These are phyloP conservation scores for Phytopythium chamaehyphon DNA, from an alignment of 352 stramenopile genomes.

Conservation along the genomic window DNA sequence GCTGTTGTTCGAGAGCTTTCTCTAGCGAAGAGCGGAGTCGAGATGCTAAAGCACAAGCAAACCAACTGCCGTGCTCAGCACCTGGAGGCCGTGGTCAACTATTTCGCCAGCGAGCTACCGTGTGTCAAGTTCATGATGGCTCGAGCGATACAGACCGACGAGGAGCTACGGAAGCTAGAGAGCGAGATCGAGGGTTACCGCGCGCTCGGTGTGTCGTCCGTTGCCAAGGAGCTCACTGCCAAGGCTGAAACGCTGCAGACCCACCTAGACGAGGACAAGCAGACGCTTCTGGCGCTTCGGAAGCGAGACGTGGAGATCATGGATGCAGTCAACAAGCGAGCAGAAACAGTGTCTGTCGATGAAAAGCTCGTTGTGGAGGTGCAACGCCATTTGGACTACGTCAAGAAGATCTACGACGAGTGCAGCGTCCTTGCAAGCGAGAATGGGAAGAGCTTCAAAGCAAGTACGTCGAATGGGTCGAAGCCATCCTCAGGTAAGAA, in stretches of 20 bases:
- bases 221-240: constrained; percentile 45
- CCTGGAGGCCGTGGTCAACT: constrained; percentile 60
- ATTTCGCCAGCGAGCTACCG: constrained; percentile 70
- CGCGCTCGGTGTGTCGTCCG: constrained; percentile 42
- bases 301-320: constrained; percentile 54
- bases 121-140: constrained; percentile 81
- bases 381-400: constrained; percentile 58
- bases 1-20: constrained; percentile 31
- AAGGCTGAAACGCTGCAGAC: constrained; percentile 31
- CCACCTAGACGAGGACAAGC: constrained; percentile 48
- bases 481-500: too few relatives aligned
- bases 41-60: constrained; percentile 43
- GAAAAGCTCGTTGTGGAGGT: constrained; percentile 45
- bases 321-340: constrained; percentile 19
- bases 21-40: constrained; percentile 32
- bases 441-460: neutral
- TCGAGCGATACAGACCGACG: constrained; percentile 42
- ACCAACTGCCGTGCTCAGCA: constrained; percentile 47
- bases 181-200: constrained; percentile 48
- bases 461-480: too few relatives aligned
- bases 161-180: constrained; percentile 29
- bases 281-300: constrained; percentile 38
- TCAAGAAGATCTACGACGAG: constrained; percentile 44
- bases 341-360: constrained; percentile 26
- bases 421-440: neutral